phyloP scores from a whole-genome alignment of 352 stramenopile species.

The Albugo candida region DNA sequence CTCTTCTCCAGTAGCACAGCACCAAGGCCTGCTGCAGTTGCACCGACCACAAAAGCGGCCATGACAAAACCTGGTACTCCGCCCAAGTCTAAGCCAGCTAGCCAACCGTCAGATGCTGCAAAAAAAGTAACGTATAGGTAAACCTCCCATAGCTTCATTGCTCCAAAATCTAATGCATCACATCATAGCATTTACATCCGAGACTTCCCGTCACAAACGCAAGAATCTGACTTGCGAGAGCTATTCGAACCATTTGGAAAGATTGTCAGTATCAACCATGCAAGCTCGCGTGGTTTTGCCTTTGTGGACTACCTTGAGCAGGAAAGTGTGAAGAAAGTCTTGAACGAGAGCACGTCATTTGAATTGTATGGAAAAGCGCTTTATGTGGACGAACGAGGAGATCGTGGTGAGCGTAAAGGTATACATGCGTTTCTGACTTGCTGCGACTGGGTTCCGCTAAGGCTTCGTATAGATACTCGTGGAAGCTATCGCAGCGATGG shows the following conservation, averaged over 20 bases:
- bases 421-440: constrained; percentile 3
- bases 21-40: constrained; percentile 6
- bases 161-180: neutral
- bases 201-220: constrained; percentile 48
- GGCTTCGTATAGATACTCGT: constrained; percentile 20
- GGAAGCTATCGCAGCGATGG: constrained; percentile 6
- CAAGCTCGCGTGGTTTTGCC: constrained; percentile 35
- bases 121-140: constrained; percentile 37
- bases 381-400: constrained; percentile 35
- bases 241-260: constrained; percentile 60
- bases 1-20: constrained; percentile 1
- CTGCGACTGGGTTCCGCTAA: neutral
- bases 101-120: constrained; percentile 6
- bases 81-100: neutral
- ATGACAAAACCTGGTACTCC: neutral
- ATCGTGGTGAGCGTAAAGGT: constrained; percentile 38
- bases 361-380: constrained; percentile 58
- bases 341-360: constrained; percentile 43
- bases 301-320: constrained; percentile 71
- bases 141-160: constrained; percentile 7
- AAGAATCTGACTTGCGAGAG: constrained; percentile 52
- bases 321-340: constrained; percentile 51
- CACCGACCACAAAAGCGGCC: constrained; percentile 14
- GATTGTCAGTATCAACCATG: constrained; percentile 50
- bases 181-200: constrained; percentile 49